Base-by-base conservation (phyloP, 176 grass and related monocot genomes). In the Secale cereale region DNA sequence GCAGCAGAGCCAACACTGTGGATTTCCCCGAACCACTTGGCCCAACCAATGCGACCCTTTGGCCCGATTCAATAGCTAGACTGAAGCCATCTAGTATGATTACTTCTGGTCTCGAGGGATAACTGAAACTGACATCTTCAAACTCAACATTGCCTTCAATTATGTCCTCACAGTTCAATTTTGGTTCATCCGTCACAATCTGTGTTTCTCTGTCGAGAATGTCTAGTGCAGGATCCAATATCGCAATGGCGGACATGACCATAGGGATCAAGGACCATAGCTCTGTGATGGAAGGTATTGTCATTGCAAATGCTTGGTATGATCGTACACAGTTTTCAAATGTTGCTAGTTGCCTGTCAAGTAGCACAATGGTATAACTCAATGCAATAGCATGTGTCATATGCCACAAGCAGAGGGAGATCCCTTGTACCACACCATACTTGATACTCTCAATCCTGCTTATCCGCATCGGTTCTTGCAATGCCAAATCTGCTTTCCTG, bases 301-400 rank as follows among this genome's bases (percentile, higher is more conserved):
- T 91, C 74, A 94, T 80, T n/a, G 92, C 86, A 77, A 94, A 91
- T 78, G 86, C 73, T 76, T 91, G 89, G 72, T 94, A 91, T 37
- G 89, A 82, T 30, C 87, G 54, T 46, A 94, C 83, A 59, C 89
- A 81, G 36, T 91, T 63, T 25, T 79, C 27, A 33, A 94, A 91
- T 52, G 81, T 41, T 19, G 89, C 82, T 59, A 77, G 74, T 30
- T 39, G 52, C 40, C 80, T 91, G 16, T 89, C 62, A 69, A 94
- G 78, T 65, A 85, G 83, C 25, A 94, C 79, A 31, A 86, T 89
- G 43, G 92, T 94, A 70, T 87, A 94, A 86, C 92, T 85, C 74
- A 94, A 65, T 81, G 89, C 87, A 22, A 91, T 79, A 23, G 92
- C 92, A 80, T 94, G 87, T 81, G 92, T 80, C 8, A 59, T 85